A percentile compares a stretch with the other conserved stretches of the same genome.
Evolutionary conservation across 164 flowering plant species (phyloP).

Genomic region (Chloranthus sessilifolius): DNA sequence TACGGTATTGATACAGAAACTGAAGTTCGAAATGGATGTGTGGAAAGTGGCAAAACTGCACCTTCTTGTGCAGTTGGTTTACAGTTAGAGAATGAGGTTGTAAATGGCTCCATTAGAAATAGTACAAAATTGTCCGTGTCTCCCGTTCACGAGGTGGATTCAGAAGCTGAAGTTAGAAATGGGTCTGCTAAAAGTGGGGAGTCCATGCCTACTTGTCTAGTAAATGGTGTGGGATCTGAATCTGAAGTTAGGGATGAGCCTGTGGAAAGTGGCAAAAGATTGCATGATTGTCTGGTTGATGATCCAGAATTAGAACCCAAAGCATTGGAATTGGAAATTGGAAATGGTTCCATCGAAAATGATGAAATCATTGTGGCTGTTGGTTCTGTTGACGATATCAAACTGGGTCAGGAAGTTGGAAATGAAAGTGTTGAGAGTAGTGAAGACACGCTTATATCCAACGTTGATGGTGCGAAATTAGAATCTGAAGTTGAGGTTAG

Average conservation of each 20-base stretch:
- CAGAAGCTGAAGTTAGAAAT: constrained; percentile 7
- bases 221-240: constrained; percentile 5
- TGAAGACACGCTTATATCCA: not conserved
- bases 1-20: constrained; percentile 2
- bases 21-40: constrained; percentile 3
- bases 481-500: constrained; percentile 12
- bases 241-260: not conserved
- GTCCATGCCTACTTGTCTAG: not conserved
- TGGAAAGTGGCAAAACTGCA: constrained; percentile 10
- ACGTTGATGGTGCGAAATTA: constrained; percentile 2
- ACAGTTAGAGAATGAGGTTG: constrained; percentile 2
- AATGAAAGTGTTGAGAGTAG: not conserved
- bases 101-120: constrained; percentile 4
- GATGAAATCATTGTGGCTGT: not conserved
- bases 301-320: constrained; percentile 5
- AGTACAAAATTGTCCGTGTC: not conserved
- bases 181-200: constrained; percentile 9
- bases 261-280: not conserved
- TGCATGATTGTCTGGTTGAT: constrained; percentile 4
- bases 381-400: not conserved
- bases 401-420: not conserved
- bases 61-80: constrained; percentile 6
- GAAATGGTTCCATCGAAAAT: not conserved
- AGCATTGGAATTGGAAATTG: not conserved
- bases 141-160: not conserved